Base-by-base conservation (phyloP, 1,139 yeast species). In the Kodamaea ohmeri region DNA sequence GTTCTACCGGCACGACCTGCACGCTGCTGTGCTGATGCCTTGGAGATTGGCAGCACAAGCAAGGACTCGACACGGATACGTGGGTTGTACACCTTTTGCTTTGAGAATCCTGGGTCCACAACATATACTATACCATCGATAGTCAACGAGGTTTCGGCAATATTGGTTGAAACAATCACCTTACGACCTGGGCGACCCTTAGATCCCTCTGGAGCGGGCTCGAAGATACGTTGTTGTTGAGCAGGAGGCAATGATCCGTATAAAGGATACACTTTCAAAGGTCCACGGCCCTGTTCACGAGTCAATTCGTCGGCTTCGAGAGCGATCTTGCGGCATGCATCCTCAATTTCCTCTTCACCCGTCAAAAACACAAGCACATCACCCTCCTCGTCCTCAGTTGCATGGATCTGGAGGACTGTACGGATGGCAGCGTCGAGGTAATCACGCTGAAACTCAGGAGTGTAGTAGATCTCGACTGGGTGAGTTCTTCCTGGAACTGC, bases 1-100 rank as follows among this genome's bases (percentile, higher is more conserved):
- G 98, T 92, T 78, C 98, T 94, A 71, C 98, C 98, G 41, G 98
- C 98, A 78, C 98, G 89, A 76, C 98, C 98, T 22, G 98, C 97
- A 66, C 98, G 79, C 65, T 92, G 98, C 63, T 90, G 97, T 1
- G 98, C 96, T 38, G 95, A 82, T 0, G 98, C 98, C 63, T 89
- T 92, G 12, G 97, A 90, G 47, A 92, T 90, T 33, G 98, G 98
- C 6, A 96, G 87, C 5, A 92, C 97, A 40, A 92, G 73, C 51
- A 92, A 71, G 0, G 97, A 89, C 61, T 92, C 97, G 17, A 92
- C 97, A 62, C 98, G 76, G 47, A 90, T 87, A 61, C 97, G 78
- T 35, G 98, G 98, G 60, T 92, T 92, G 67, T 90, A 92, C 40
- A 90, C 97, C 55, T 92, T 92, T 63, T 92, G 97, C 60, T 92